Base-by-base conservation (phyloP, 1,284 basidiomycete genomes). In the Flammula alnicola region DNA sequence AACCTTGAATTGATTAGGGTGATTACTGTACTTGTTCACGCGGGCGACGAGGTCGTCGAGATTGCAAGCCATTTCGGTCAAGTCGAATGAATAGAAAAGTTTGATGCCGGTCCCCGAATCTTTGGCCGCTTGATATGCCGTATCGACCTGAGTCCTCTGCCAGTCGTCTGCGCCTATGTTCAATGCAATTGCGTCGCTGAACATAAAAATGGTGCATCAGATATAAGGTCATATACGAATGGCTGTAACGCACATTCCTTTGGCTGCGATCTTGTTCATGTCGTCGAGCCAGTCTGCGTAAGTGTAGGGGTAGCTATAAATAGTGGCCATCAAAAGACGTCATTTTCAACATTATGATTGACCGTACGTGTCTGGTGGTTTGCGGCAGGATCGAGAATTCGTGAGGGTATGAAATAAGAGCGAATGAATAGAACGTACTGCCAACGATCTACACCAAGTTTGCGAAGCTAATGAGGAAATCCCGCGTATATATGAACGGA, bases 81-180 rank as follows among this genome's bases (percentile, higher is more conserved):
- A 72, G 59, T 76, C 75, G 57, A 75, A 73, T 1, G 74, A 76
- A 38, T 74, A 60, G 60, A 76, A 75, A n/a, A 76, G 57, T 51
- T 73, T 71, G 44, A 71, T 55, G 27, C 53, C 51, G 26, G 63
- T 65, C 9, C 64, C 66, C 10, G 70, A 47, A 6, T 57, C 51
- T 29, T 58, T 30, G 8, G 72, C 72, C 4, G 73, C 74, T 19
- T 57, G 64, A 52, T 75, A 78, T 1, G 75, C 75, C 8, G 57
- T 66, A 6, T 51, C 60, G n/a, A 77, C 51, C 51, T 75, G 75
- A 4, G 38, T 51, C 11, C 57, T 58, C 54, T 77, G 68, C 74
- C 74, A 78, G 11, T 56, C 47, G 35, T 68, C 63, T 3, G 58
- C 53, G 37, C 76, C 75, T 32, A 77, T 67, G 57, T 78, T 77